Conservation (phyloP, 1,139 yeast species). For the Yamadazyma atmosphaerica region DNA sequence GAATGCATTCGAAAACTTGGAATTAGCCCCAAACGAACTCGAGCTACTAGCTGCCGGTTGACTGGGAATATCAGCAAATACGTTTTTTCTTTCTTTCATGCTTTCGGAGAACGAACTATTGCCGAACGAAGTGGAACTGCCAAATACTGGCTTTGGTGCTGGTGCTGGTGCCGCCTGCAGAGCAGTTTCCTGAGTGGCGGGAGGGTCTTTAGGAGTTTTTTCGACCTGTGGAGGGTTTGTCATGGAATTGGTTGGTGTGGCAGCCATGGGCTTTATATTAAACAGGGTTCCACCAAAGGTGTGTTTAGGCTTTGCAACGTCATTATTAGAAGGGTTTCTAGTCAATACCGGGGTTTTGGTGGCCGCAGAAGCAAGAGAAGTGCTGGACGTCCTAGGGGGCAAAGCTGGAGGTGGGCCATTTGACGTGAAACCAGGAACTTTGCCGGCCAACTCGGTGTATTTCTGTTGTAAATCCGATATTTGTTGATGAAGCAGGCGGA, state of each 20-base stretch:
- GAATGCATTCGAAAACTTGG: conserved; percentile 61
- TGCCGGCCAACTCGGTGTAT: conserved; percentile 5
- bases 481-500: conserved; percentile 22
- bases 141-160: conserved; percentile 34
- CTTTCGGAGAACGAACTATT: conserved; percentile 28
- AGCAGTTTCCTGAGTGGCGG: conserved; percentile 5
- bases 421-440: not conserved
- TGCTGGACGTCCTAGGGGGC: conserved; percentile 14
- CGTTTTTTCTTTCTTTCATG: conserved; percentile 30
- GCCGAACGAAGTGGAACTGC: conserved; percentile 59
- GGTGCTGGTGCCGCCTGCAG: too few relatives aligned
- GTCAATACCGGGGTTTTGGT: conserved; percentile 6
- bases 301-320: conserved; percentile 13
- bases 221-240: not conserved
- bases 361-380: not conserved
- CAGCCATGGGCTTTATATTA: conserved; percentile 18
- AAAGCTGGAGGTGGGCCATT: conserved; percentile 14
- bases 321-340: conserved; percentile 3
- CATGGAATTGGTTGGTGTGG: conserved; percentile 21
- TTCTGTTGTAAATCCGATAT: conserved; percentile 19
- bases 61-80: conserved; percentile 28
- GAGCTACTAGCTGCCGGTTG: conserved; percentile 4
- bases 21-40: conserved; percentile 56
- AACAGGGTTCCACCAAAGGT: conserved; percentile 37
- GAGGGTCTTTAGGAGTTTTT: conserved; percentile 8